These are phyloP conservation scores for Helminthosporium solani DNA, from an alignment of 2,329 filamentous ascomycete species.

Conservation along the genomic window DNA sequence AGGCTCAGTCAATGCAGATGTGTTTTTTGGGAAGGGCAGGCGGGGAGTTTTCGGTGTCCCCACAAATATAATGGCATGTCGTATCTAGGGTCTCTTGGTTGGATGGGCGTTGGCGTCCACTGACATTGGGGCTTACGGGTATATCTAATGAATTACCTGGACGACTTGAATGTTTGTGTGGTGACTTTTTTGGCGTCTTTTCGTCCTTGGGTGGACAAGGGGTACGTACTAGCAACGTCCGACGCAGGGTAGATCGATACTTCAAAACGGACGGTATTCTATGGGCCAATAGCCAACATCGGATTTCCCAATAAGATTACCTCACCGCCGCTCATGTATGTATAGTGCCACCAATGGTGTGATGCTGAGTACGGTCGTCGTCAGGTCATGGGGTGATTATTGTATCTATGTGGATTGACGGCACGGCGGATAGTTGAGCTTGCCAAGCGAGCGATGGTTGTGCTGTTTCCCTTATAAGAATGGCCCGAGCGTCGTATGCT, in stretches of 20 bases:
- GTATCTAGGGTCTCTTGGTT: neutral
- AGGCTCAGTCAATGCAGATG: conserved; percentile 1
- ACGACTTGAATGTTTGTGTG: too few species aligned
- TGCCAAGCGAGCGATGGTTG: conserved; percentile 1
- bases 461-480: too few species aligned
- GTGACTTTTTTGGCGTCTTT: too few species aligned
- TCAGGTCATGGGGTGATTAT: conserved; percentile 31
- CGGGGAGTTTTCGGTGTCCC: conserved; percentile 20
- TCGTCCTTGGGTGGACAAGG: too few species aligned
- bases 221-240: neutral
- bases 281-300: too few species aligned
- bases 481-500: conserved; percentile 23
- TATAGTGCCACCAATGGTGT: conserved; percentile 19
- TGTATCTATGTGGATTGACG: conserved; percentile 12
- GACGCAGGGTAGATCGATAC: too few species aligned
- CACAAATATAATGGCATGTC: conserved; percentile 8
- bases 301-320: neutral
- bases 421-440: conserved; percentile 8
- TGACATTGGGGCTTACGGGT: neutral
- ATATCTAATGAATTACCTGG: too few species aligned
- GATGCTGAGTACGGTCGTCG: conserved; percentile 19
- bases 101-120: too few species aligned
- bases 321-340: neutral
- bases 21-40: conserved; percentile 12
- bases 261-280: too few species aligned